Percentiles rank a stretch among this genome's conserved stretches.
Conservation (phyloP, 2,329 filamentous ascomycete species). For the Apiospora koreana region DNA sequence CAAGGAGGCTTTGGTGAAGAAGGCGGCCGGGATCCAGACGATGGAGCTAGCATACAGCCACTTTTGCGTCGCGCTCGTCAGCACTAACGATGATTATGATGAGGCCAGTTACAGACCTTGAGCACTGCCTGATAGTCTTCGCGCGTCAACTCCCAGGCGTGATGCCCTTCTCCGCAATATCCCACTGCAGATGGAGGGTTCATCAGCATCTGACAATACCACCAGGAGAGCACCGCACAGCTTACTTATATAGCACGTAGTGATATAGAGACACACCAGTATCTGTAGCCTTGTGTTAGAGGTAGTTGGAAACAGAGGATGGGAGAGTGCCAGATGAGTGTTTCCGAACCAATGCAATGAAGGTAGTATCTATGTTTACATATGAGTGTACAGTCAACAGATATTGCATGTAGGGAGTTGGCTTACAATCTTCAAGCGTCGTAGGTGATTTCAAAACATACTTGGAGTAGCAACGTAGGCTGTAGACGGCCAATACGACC, state of each 20-base stretch:
- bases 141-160: slow-evolving; percentile 25
- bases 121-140: not conserved
- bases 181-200: slow-evolving; percentile 17
- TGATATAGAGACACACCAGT: slow-evolving; percentile 1
- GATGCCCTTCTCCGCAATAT: slow-evolving; percentile 24
- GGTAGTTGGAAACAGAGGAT: not conserved
- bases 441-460: slow-evolving; percentile 13
- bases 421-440: slow-evolving; percentile 17
- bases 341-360: slow-evolving; percentile 18
- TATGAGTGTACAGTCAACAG: not conserved
- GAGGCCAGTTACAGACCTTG: not conserved
- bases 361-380: slow-evolving; percentile 16
- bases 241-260: slow-evolving; percentile 15
- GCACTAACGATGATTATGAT: not conserved
- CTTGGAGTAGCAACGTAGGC: slow-evolving; percentile 22
- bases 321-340: not conserved
- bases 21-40: slow-evolving; percentile 31
- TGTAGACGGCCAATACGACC: slow-evolving; percentile 17
- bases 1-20: slow-evolving; percentile 34
- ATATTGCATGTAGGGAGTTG: not conserved
- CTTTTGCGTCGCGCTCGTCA: slow-evolving; percentile 22
- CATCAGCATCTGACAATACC: not conserved
- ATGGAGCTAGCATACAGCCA: slow-evolving; percentile 31
- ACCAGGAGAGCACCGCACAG: not conserved
- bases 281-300: not conserved